Percentiles rank a stretch among this genome's conserved stretches.
Evolutionary conservation across 129 eudicot species (phyloP).

Genomic region (Daucus carota): DNA sequence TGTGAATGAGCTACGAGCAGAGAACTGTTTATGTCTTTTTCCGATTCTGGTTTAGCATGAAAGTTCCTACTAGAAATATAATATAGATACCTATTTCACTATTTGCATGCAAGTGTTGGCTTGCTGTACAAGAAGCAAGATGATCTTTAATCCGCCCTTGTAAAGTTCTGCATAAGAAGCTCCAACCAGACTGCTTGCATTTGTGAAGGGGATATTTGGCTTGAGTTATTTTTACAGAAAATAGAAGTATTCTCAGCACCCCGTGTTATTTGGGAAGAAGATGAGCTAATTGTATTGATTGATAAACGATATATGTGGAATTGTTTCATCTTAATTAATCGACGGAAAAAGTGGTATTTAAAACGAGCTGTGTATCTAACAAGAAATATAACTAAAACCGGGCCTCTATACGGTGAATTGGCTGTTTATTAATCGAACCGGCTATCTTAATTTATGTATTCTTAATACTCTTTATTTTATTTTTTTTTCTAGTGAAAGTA

Average conservation of each 20-base stretch:
- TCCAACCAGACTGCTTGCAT: neutral
- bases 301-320: too few relatives aligned
- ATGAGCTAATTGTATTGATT: too few relatives aligned
- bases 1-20: neutral
- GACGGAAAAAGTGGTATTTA: too few relatives aligned
- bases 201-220: neutral
- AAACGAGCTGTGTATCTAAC: too few relatives aligned
- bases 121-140: neutral
- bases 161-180: neutral
- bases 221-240: neutral
- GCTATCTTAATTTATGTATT: neutral
- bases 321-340: too few relatives aligned
- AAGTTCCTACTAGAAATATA: neutral
- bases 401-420: too few relatives aligned
- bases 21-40: neutral
- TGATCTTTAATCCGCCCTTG: neutral
- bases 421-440: too few relatives aligned
- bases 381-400: too few relatives aligned
- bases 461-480: too few relatives aligned
- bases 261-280: neutral
- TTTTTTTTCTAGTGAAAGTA: neutral
- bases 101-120: neutral
- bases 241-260: neutral
- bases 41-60: neutral
- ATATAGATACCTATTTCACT: neutral